Base-by-base conservation (phyloP, 192 early-diverging fungal species). In the Oehlia diaphana region DNA sequence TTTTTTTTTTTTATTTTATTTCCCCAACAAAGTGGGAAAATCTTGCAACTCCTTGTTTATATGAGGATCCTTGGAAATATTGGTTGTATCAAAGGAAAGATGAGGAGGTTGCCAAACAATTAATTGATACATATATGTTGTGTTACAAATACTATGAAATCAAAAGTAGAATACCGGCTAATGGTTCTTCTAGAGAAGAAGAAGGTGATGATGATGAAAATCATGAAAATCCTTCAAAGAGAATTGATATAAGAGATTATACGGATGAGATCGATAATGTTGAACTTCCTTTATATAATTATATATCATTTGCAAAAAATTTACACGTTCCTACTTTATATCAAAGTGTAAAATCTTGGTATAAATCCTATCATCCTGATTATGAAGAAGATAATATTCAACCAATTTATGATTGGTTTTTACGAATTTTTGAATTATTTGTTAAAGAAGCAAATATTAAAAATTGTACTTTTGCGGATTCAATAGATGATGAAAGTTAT, bases 401-500 rank as follows among this genome's bases (percentile, higher is more conserved):
- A 5, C 4, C n/a, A 0, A 42, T 79, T 19, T 23, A 70, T 13
- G 21, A 44, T 4, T 31, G 14, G 6, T 79, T 79, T 35, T 16
- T 28, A 3, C 13, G 44, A 8, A n/a, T 79, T n/a, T 61, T 79
- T 19, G 13, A 50, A 63, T 33, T 26, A 21, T 79, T 79, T 67
- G 47, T 79, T 26, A 3, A 63, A 8, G 69, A 13, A 71, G 49
- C 77, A 4, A 2, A 14, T 5, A 53, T 79, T 42, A 33, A 72
- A 62, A n/a, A 58, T 70, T 79, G 77, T 47, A 79, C 77, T 0
- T 79, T 79, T 63, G 67, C 31, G 19, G 53, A 79, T 63, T 78
- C 76, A 31, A 21, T 50, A 21, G 9, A 31, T 12, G 14, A 69
- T 28, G 8, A 23, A 2, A 5, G 50, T 19, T 71, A 69, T 71